These are phyloP conservation scores for Microthyrium microscopicum DNA, from an alignment of 2,329 filamentous ascomycete species.

Conservation along the genomic window DNA sequence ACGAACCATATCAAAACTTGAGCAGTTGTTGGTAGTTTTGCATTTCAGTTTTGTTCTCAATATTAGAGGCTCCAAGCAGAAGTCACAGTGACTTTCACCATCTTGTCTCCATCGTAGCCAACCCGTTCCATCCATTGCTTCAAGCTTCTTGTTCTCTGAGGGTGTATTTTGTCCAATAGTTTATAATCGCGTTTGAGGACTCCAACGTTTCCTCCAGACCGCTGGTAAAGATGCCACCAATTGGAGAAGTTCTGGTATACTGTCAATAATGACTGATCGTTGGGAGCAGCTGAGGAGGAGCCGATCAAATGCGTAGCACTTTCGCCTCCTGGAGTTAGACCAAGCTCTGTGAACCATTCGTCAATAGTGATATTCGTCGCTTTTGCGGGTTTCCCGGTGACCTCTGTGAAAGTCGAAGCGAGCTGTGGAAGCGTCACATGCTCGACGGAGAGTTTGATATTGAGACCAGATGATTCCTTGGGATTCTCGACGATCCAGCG, in stretches of 20 bases:
- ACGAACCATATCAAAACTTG: too few relatives aligned
- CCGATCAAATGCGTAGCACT: slow-evolving; percentile 10
- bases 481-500: slow-evolving; percentile 3
- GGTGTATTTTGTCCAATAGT: slow-evolving; percentile 16
- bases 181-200: background rate
- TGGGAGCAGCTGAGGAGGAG: background rate
- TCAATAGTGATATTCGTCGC: background rate
- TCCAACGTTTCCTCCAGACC: background rate
- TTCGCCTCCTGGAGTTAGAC: background rate
- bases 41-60: too few relatives aligned
- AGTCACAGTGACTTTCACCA: slow-evolving; percentile 11
- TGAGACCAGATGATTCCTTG: background rate
- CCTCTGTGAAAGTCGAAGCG: background rate
- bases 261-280: background rate
- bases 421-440: background rate
- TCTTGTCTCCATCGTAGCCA: background rate
- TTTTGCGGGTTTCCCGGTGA: background rate
- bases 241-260: slow-evolving; percentile 1
- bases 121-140: slow-evolving; percentile 2
- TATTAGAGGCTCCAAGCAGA: too few relatives aligned
- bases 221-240: slow-evolving; percentile 1
- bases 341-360: background rate
- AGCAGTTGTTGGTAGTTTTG: too few relatives aligned
- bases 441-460: background rate
- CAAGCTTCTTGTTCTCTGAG: slow-evolving; percentile 11